Percentiles rank a stretch among this genome's conserved stretches.
These are phyloP conservation scores for Eragrostis tef DNA, from an alignment of 202 grass and related monocot genomes.

Conservation along the genomic window DNA sequence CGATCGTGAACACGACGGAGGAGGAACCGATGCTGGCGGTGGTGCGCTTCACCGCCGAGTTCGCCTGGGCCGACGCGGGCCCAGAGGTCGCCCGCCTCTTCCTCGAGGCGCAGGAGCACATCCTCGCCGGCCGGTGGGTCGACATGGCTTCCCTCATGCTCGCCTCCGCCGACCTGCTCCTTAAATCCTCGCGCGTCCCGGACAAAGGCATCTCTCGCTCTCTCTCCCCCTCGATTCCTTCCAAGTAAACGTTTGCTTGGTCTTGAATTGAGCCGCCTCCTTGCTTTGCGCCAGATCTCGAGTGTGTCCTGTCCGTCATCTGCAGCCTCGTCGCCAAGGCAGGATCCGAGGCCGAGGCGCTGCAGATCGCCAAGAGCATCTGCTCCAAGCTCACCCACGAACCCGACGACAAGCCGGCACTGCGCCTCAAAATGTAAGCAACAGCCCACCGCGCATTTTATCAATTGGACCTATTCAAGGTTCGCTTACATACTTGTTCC, in stretches of 20 bases:
- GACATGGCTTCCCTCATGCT: constrained; percentile 86
- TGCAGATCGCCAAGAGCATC: no score
- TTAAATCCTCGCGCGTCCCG: constrained; percentile 46
- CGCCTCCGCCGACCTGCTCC: constrained; percentile 70
- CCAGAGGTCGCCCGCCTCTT: constrained; percentile 68
- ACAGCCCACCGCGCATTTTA: background rate
- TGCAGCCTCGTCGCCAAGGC: no score
- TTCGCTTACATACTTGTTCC: background rate
- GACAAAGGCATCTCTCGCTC: constrained; percentile 61
- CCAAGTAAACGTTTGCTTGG: background rate
- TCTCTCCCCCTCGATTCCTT: background rate
- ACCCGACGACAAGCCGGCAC: constrained; percentile 57
- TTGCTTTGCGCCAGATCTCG: constrained; percentile 62
- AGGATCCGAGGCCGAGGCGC: no score
- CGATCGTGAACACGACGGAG: constrained; percentile 78
- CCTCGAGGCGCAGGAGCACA: background rate
- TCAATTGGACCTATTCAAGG: background rate
- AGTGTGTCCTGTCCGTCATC: constrained; percentile 48
- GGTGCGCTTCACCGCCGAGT: constrained; percentile 71
- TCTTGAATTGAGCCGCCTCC: background rate
- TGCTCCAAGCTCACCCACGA: no score
- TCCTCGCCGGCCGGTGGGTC: constrained; percentile 34
- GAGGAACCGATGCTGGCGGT: constrained; percentile 86
- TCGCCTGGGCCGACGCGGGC: constrained; percentile 82
- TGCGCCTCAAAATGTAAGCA: constrained; percentile 83